Base-by-base conservation (phyloP, 306 rosid genomes). In the Morella rubra region DNA sequence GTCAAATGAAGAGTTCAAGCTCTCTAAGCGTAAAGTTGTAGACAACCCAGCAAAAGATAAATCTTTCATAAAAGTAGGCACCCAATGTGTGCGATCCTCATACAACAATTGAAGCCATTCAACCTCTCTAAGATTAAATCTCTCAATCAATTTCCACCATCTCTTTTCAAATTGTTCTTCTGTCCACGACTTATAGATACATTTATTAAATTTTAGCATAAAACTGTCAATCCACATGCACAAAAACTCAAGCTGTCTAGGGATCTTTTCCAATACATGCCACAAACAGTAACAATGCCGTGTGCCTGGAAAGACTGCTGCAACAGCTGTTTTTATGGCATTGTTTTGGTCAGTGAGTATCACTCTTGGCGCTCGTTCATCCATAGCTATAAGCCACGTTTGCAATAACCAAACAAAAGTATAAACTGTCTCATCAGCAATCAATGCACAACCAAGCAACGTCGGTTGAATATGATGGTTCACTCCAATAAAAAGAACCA, bases 221-320 rank as follows among this genome's bases (percentile, higher is more conserved):
- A 85, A 87, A 68, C 40, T 76, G 70, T 73, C 85, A 13, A 78
- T 81, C 91, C 91, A 87, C n/a, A 79, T 7, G 9, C 82, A n/a
- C 77, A 87, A 82, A 78, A 80, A 80, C 32, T 82, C 87, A 73
- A 82, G 89, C 27, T 85, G 84, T n/a, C 86, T 85, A 8, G 87
- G 89, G 81, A 87, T 76, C 84, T 80, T 87, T 82, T 87, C 91
- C 84, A 87, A 72, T 80, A 87, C 71, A 80, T 87, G 85, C 91
- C 89, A 87, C 87, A 87, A 59, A 81, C 89, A 82, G 78, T 82
- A 87, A 81, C 87, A 87, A 71, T 87, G 91, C 32, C 87, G 91
- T 1, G 91, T 85, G 69, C 73, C 85, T 10, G 89, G 91, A 78
- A 87, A 86, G 76, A 82, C 73, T 53, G 82, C 82, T 11, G 87